phyloP scores from a whole-genome alignment of 257 asterid species.

The Mitragyna speciosa region DNA sequence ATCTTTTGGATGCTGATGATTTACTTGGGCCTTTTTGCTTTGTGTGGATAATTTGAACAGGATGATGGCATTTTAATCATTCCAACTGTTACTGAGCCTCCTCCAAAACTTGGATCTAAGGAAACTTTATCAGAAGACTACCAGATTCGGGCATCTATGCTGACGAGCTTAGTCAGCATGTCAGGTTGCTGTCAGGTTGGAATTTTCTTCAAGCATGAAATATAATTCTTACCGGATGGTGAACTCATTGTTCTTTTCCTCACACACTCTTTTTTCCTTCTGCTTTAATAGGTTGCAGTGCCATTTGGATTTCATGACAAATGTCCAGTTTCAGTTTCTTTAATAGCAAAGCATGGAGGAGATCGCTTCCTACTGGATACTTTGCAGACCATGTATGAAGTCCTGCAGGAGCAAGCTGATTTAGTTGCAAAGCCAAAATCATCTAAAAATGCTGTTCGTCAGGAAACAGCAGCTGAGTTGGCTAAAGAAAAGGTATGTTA shows the following conservation, averaged over 20 bases:
- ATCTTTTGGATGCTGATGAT: neutral
- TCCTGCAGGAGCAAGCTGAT: conserved; percentile 65
- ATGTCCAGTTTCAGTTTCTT: conserved; percentile 79
- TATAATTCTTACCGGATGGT: neutral
- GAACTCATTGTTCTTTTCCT: neutral
- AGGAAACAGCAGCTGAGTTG: conserved; percentile 79
- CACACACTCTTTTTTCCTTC: conserved; percentile 3
- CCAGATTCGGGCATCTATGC: conserved; percentile 47
- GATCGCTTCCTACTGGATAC: conserved; percentile 86
- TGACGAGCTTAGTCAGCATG: conserved; percentile 88
- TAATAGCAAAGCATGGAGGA: conserved; percentile 87
- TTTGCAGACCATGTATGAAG: conserved; percentile 56
- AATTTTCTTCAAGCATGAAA: conserved; percentile 1
- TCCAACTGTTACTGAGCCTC: conserved; percentile 71
- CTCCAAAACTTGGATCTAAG: conserved; percentile 84
- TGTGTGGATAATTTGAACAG: conserved; percentile 37
- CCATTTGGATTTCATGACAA: conserved; percentile 84
- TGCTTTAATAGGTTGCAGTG: conserved; percentile 55
- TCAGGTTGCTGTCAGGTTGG: conserved; percentile 98
- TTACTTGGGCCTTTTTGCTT: neutral
- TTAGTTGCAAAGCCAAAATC: conserved; percentile 44
- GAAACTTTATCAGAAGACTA: conserved; percentile 62
- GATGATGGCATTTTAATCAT: conserved; percentile 86
- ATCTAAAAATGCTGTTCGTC: conserved; percentile 46
- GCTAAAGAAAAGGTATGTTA: conserved; percentile 85